Base-by-base conservation (phyloP, 1,139 yeast genomes). In the Yamadazyma sp. region DNA sequence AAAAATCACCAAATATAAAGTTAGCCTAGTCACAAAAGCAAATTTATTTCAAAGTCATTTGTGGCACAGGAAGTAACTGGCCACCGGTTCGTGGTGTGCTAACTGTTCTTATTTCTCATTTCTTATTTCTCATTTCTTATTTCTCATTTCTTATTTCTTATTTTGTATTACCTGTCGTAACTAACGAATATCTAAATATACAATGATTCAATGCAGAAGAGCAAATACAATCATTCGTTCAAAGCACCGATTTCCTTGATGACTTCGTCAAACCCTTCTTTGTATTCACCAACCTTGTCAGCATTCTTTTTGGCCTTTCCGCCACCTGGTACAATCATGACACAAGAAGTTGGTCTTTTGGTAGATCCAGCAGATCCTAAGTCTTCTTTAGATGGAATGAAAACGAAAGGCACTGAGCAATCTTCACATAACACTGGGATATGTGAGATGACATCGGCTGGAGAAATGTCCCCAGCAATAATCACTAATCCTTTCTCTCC, bases 301-400 rank as follows among this genome's bases (percentile, higher is more conserved):
- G 79, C 77, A 56, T 82, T 83, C 69, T 84, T 86, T 69, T 82
- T 83, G 58, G 83, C 77, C 70, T 87, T 87, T 44, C 92, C 92
- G 43, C 96, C 95, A 43, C 96, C 96, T 56, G 98, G 98, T 40
- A 91, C 95, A 56, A 94, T 79, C 91, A 94, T 88, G 35, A 94
- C 96, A 65, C 96, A 91, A 31, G 97, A 88, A 28, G 99, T 94
- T 54, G 98, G 98, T 75, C 99, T 84, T 75, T 92, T 92, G 46
- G 98, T 92, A 47, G 97, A 96, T 59, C 98, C 98, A 24, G 99
- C 98, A 48, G 95, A 85, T 29, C 99, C 99, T 53, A 94, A 78
- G 60, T 92, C 98, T 72, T 92, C 98, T 69, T 92, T 92, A 39
- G 97, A 88, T 54, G 98, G 98, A 50, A 92, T 81, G 66, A 92